A percentile compares a stretch with the other conserved stretches of the same genome.
Evolutionary conservation across 805 yeast genomes (phyloP).

Genomic region (Metschnikowia amazonensis): DNA sequence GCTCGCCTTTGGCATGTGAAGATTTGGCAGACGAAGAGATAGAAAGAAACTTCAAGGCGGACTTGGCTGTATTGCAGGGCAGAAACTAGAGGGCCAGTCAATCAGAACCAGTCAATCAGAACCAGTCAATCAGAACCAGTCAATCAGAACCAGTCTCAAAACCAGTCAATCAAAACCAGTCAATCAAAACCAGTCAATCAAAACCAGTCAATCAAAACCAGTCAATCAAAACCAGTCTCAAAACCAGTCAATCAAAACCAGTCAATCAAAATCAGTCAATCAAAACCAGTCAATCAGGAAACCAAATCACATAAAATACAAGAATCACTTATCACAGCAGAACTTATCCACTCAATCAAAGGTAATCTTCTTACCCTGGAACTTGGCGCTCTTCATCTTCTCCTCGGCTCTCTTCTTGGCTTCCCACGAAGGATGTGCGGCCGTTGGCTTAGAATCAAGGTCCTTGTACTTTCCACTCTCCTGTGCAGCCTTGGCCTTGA

Average conservation of each 20-base stretch:
- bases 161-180: no score
- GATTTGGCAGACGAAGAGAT: slow-evolving; percentile 13
- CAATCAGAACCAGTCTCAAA: no score
- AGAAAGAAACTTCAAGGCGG: slow-evolving; percentile 13
- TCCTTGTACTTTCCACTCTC: slow-evolving; percentile 23
- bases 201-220: no score
- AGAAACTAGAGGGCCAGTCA: background rate
- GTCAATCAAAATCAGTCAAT: no score
- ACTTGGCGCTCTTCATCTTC: slow-evolving; percentile 58
- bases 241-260: no score
- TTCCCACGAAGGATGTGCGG: slow-evolving; percentile 93
- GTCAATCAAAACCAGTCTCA: no score
- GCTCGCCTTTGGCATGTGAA: slow-evolving; percentile 46
- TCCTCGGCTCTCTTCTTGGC: slow-evolving; percentile 79
- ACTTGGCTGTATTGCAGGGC: slow-evolving; percentile 6
- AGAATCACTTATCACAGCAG: no score
- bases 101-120: no score
- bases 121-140: no score
- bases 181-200: no score
- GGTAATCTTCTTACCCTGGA: slow-evolving; percentile 79
- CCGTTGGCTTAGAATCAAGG: background rate
- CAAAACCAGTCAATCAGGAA: no score
- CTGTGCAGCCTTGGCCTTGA: slow-evolving; percentile 37
- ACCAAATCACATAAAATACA: no score
- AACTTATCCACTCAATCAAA: slow-evolving; percentile 53